Evolutionary conservation across 805 yeast species (phyloP), one percentile per base, ranked within the genome.

Genomic region (Candida rishiriensis): DNA sequence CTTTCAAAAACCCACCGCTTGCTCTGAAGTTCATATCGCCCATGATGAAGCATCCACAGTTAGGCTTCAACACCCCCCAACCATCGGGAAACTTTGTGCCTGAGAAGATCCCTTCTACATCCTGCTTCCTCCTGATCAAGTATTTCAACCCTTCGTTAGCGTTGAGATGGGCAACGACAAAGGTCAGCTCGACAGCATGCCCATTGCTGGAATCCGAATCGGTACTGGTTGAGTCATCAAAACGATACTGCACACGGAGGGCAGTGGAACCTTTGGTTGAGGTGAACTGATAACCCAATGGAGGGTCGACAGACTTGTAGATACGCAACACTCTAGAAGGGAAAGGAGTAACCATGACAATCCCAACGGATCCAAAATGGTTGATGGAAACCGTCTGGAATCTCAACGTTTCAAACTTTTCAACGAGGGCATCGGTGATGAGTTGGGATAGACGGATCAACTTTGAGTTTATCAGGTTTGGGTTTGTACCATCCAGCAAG

Each of bases 11-110:
- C 2, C 43, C 61, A 8, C 61, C 61, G 1, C 56, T 51, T 15
- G 84, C 75, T 36, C 98, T 70, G 61, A 85, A 90, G 59, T 90
- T 90, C 54, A 90, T 68, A 63, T 90, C 98, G 0, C 98, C 98
- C 72, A 87, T 65, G 41, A 89, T 61, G 55, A 89, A 83, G 5
- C 82, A 64, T 57, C 85, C 95, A 10, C 73, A 54, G 1, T 63
- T 52, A 0, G 81, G 79, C 48, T 75, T 75, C 36, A 81, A 58
- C 21, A 76, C 63, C 18, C 79, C 74, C 54, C 61, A 71, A 3
- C 79, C 81, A 51, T 81, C 83, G 11, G 72, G 75, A 56, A 85
- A 81, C 43, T 73, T 78, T 38, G 85, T 57, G 3, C 77, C 72
- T 29, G 76, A 68, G 54, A 80, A 69, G 3, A 87, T 63, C 3